Base-by-base conservation (phyloP, 139 green algal genomes). In the Chlorella vulgaris region DNA sequence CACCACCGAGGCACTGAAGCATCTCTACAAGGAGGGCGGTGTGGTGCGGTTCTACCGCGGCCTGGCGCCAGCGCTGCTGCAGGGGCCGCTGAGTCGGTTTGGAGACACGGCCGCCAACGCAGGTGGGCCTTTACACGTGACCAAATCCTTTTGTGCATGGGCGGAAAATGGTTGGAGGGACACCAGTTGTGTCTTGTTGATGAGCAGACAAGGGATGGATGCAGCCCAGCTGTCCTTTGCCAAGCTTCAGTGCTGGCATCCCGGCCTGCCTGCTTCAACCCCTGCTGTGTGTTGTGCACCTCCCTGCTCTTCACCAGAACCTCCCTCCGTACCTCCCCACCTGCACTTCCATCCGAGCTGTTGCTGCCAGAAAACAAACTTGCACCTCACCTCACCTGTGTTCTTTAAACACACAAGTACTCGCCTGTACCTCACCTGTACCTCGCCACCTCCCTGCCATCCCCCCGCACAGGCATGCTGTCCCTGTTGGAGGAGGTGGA, bases 41-140 rank as follows among this genome's bases (percentile, higher is more conserved):
- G 90, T 98, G n/a, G 79, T 85, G 6, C 90, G 95, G 38, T 98
- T 98, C 84, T 98, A 98, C 86, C 87, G 92, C 29, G 95, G 95
- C 38, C 55, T 98, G n/a, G 82, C 76, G 4, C 93, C 93, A 21
- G 94, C 94, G 0, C 89, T 98, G 31, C 85, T 97, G 50, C 93
- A 98, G 87, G 93, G 92, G n/a, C 95, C 94, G 8, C 73, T 98
- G 47, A 92, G 82, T 29, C 89, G 95, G 51, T 98, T 98, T 86
- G 94, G 95, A 60, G 95, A 98, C 90, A 98, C 95, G 5, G 95
- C 95, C n/a, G 91, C 93, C 68, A 98, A 98, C 87, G 92, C 94
- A 10, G 80, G 76, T 81, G 62, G 19, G 62, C 0, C 10, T 36
- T 39, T 33, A 18, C 33, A 39, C n/a, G 62, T 69, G 62, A n/a